Percentiles rank a stretch among this genome's conserved stretches.
phyloP scores from a whole-genome alignment of 768 basidiomycete genomes.

The Tylopilus rubrobrunneus region DNA sequence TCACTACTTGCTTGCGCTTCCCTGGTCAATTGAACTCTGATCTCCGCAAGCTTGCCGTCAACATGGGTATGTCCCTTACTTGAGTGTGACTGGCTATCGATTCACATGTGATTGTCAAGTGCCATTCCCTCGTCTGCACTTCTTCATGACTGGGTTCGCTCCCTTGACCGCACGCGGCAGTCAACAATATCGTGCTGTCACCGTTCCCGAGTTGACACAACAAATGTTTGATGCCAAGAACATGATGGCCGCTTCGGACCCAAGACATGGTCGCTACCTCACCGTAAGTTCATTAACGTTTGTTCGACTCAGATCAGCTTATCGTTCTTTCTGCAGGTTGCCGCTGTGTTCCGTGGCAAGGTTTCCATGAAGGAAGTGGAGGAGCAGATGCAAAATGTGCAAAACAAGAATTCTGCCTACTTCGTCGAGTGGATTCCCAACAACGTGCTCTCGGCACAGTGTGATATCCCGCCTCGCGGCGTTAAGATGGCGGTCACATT shows the following conservation, averaged over 20 bases:
- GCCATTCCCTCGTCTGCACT: slow-evolving; percentile 98
- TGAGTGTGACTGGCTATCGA: background rate
- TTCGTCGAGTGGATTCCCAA: slow-evolving; percentile 99
- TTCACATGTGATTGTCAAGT: slow-evolving; percentile 43
- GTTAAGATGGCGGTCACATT: slow-evolving; percentile 98
- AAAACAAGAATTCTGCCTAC: slow-evolving; percentile 96
- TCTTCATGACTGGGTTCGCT: slow-evolving; percentile 98
- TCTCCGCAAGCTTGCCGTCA: slow-evolving; percentile 95
- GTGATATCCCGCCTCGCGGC: slow-evolving; percentile 94
- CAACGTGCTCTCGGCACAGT: slow-evolving; percentile 97
- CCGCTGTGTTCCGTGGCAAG: slow-evolving; percentile 97
- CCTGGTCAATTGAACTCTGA: slow-evolving; percentile 99
- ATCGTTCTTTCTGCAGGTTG: slow-evolving; percentile 48
- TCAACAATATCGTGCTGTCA: slow-evolving; percentile 94
- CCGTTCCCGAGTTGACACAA: slow-evolving; percentile 95
- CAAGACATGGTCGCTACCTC: slow-evolving; percentile 94
- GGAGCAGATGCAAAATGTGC: slow-evolving; percentile 97
- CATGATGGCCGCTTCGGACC: slow-evolving; percentile 99
- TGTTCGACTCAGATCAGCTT: background rate
- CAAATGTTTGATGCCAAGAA: slow-evolving; percentile 99
- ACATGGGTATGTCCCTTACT: slow-evolving; percentile 75
- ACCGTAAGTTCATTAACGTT: slow-evolving; percentile 52
- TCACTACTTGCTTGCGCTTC: slow-evolving; percentile 98
- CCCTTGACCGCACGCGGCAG: slow-evolving; percentile 92
- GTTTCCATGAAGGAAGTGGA: slow-evolving; percentile 99